Evolutionary conservation across 2,329 filamentous ascomycete species (phyloP).

Genomic region (Venturia aucupariae): DNA sequence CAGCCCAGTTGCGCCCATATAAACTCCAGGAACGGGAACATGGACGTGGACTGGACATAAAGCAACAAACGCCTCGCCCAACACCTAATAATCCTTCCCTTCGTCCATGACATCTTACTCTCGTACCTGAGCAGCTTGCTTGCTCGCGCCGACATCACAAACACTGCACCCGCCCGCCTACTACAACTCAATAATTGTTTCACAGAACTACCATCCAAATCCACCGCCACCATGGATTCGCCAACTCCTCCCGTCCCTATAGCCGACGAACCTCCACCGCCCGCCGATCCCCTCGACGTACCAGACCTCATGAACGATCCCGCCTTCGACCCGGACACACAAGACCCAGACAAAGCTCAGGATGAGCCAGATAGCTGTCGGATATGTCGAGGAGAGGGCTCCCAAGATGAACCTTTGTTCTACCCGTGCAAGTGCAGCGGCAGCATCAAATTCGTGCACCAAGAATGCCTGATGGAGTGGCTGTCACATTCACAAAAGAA

Average conservation of each 20-base stretch:
- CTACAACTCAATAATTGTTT: neutral
- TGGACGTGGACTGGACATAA: neutral
- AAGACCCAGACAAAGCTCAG: slow-evolving; percentile 20
- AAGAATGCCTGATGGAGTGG: slow-evolving; percentile 98
- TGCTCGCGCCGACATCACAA: neutral
- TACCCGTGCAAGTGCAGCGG: slow-evolving; percentile 98
- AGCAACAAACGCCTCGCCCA: neutral
- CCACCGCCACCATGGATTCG: neutral
- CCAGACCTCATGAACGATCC: slow-evolving; percentile 52
- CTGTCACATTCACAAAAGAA: slow-evolving; percentile 98
- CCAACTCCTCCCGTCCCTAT: neutral
- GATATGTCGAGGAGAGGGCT: slow-evolving; percentile 88
- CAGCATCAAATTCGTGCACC: slow-evolving; percentile 97
- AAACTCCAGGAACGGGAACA: no score
- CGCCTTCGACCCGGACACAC: slow-evolving; percentile 35
- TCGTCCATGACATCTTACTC: neutral
- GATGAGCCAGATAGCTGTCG: slow-evolving; percentile 77
- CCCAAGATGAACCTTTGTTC: slow-evolving; percentile 76
- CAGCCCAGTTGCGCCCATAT: no score
- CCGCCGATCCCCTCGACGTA: neutral
- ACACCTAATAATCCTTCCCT: neutral
- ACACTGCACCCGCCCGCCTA: neutral
- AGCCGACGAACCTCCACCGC: neutral
- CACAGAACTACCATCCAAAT: neutral
- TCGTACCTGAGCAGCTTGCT: neutral